Percentiles rank a stretch among this genome's conserved stretches.
These are phyloP conservation scores for Hypoxylon sp. DNA, from an alignment of 2,329 filamentous ascomycete genomes.

Conservation along the genomic window DNA sequence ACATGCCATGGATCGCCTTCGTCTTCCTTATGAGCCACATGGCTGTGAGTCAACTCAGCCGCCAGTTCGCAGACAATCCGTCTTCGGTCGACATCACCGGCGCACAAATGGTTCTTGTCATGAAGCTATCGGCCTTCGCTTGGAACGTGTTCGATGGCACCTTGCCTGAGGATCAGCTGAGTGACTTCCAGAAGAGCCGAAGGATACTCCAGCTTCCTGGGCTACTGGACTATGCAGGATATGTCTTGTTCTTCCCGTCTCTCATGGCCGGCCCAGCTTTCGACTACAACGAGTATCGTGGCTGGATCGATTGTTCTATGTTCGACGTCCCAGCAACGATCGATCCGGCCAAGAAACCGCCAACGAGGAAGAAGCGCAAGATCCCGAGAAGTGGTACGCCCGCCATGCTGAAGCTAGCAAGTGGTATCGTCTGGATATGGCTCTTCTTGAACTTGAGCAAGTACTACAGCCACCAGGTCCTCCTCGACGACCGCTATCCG, in stretches of 20 bases:
- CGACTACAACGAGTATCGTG: constrained; percentile 91
- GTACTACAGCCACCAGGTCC: constrained; percentile 72
- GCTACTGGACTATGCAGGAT: constrained; percentile 86
- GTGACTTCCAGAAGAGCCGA: constrained; percentile 86
- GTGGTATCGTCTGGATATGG: constrained; percentile 83
- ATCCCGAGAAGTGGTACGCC: constrained; percentile 92
- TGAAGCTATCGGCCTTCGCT: constrained; percentile 97
- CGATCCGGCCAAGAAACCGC: constrained; percentile 87
- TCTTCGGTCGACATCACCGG: constrained; percentile 86
- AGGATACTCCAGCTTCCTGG: constrained; percentile 80
- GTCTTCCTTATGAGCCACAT: constrained; percentile 95
- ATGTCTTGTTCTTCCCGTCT: constrained; percentile 94
- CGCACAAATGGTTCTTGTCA: constrained; percentile 97
- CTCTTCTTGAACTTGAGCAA: constrained; percentile 79
- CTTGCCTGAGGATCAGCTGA: constrained; percentile 81
- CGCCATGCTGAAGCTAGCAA: constrained; percentile 79
- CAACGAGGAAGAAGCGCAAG: constrained; percentile 88
- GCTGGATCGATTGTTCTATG: constrained; percentile 94
- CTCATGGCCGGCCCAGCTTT: constrained; percentile 92
- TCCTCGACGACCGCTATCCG: constrained; percentile 76
- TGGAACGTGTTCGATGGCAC: constrained; percentile 98
- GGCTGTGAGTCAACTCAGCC: constrained; percentile 87
- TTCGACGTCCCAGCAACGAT: constrained; percentile 85
- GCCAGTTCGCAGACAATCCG: constrained; percentile 77
- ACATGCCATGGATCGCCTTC: constrained; percentile 98